Percentiles rank a stretch among this genome's conserved stretches.
Conservation (phyloP, 169 alveolate genomes). For the Plasmodium knowlesi region DNA sequence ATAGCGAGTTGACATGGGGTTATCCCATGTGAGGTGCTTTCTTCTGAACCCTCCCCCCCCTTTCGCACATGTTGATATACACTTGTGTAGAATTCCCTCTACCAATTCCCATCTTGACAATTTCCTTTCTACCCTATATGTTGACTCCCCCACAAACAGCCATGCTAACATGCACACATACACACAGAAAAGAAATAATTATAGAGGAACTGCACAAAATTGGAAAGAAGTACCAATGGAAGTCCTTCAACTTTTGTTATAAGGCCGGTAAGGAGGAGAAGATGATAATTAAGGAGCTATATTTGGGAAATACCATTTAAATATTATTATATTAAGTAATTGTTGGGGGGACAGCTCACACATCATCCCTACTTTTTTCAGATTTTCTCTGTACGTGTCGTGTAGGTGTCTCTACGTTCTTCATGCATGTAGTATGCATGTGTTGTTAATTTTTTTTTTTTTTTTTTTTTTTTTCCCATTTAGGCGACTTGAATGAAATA, state of each 20-base stretch:
- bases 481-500: slow-evolving; percentile 44
- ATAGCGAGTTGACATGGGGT: background rate
- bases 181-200: slow-evolving; percentile 24
- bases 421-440: background rate
- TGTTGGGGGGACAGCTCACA: background rate
- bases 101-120: background rate
- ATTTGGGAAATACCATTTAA: background rate
- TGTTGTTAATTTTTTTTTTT: background rate
- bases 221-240: slow-evolving; percentile 24
- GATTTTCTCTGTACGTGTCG: background rate
- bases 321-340: background rate
- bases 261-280: slow-evolving; percentile 23
- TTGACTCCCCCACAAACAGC: slow-evolving; percentile 17
- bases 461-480: background rate
- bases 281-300: background rate
- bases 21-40: background rate
- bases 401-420: background rate
- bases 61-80: background rate
- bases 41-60: background rate
- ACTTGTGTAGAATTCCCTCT: background rate
- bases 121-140: background rate
- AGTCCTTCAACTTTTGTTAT: slow-evolving; percentile 13
- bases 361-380: background rate
- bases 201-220: slow-evolving; percentile 53
- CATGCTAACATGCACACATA: slow-evolving; percentile 18